Evolutionary conservation across 164 flowering plant species (phyloP), one percentile per base, ranked within the genome.

Genomic region (Santalum album): DNA sequence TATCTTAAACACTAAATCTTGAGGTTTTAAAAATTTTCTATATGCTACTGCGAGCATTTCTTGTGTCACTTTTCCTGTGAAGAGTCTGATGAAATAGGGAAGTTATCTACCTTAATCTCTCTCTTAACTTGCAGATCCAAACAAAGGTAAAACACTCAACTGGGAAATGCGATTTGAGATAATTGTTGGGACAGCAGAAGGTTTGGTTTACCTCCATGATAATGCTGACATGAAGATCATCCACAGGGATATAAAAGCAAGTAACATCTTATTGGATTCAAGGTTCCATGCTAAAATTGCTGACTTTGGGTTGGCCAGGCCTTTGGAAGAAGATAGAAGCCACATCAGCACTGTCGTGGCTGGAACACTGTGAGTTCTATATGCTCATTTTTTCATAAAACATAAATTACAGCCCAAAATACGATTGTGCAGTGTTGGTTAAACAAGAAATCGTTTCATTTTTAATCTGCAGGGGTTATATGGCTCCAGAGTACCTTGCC

Each of bases 391-490:
- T 38, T 38, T 9, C 34, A 29, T 29, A 29, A 29, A 29, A 29
- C 34, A 29, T 29, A 9, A 29, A 29, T 3, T 4, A 29, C 34
- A 29, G 34, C 34, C 34, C 4, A 29, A 29, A 9, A 29, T 3
- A 9, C 4, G 9, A 9, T 29, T 29, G 34, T 29, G 34, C 34
- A 29, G 9, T 29, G 4, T 4, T 29, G 34, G 34, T 29, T 4
- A 29, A 9, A 9, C 9, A 29, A 29, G 9, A 29, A 29, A 29
- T 29, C 3, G 42, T 38, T 1, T 38, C 42, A 11, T 12, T 38
- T 9, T 16, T 44, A 24, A 56, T 60, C 46, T 49, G 34, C 43
- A 52, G 65, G 63, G 51, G 43, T 10, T 58, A 58, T 40, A 58
- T 58, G 61, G 55, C 61, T 26, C 42, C 62, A 19, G 55, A 49